phyloP scores from a whole-genome alignment of 1,284 basidiomycete species.

The Cryptococcus sp. region DNA sequence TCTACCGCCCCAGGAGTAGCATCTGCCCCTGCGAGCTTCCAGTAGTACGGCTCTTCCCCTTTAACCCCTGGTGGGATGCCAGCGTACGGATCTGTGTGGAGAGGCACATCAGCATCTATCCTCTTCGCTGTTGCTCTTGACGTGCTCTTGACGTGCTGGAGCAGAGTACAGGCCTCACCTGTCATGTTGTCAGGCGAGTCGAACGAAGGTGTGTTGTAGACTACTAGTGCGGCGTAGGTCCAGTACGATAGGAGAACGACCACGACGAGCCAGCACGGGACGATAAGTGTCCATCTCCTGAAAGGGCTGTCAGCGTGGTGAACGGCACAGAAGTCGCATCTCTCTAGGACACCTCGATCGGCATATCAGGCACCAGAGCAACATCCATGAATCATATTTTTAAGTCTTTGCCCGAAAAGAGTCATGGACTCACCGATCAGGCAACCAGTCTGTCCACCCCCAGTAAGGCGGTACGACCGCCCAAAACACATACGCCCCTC shows the following conservation, averaged over 20 bases:
- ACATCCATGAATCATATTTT: too few species aligned
- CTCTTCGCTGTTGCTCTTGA: too few species aligned
- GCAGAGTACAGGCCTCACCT: conserved; percentile 53
- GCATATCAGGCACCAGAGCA: too few species aligned
- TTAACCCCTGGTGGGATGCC: not conserved
- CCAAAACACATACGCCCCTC: conserved; percentile 68
- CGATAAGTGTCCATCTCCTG: conserved; percentile 79
- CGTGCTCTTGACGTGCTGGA: too few species aligned
- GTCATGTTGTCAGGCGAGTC: conserved; percentile 63
- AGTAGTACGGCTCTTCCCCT: conserved; percentile 25
- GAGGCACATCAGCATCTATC: not conserved
- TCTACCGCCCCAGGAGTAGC: conserved; percentile 67
- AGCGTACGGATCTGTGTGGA: conserved; percentile 14
- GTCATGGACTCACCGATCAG: conserved; percentile 62
- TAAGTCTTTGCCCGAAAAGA: too few species aligned
- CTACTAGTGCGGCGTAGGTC: conserved; percentile 69
- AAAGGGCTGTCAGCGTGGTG: too few species aligned
- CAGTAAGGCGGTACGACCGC: conserved; percentile 56
- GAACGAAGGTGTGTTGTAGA: conserved; percentile 68
- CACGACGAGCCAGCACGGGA: conserved; percentile 76
- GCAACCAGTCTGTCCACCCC: conserved; percentile 74
- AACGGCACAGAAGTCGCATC: too few species aligned
- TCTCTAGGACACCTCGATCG: too few species aligned
- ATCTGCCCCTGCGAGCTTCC: conserved; percentile 43
- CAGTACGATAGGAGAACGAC: conserved; percentile 72